Evolutionary conservation across 805 yeast genomes (phyloP).

Genomic region (Brettanomyces custersianus): DNA sequence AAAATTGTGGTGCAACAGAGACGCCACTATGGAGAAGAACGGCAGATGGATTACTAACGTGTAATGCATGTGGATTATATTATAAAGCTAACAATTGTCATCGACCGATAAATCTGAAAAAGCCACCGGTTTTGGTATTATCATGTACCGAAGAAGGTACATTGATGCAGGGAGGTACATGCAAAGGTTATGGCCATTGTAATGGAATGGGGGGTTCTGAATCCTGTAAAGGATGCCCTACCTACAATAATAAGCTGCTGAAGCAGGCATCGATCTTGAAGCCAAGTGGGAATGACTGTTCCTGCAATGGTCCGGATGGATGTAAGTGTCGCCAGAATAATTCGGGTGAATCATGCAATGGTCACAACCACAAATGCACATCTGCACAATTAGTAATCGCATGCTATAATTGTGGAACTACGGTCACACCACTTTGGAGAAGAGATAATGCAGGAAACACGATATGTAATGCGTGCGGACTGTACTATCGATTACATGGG

Average conservation of each 20-base stretch:
- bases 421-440: conserved; percentile 88
- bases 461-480: conserved; percentile 89
- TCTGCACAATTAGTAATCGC: conserved; percentile 43
- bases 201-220: conserved; percentile 82
- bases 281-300: not conserved
- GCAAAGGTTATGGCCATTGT: conserved; percentile 72
- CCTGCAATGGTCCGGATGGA: too few relatives aligned
- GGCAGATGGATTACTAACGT: conserved; percentile 44
- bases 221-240: conserved; percentile 79
- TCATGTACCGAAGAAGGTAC: conserved; percentile 20
- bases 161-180: conserved; percentile 35
- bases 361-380: not conserved
- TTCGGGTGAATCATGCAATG: not conserved
- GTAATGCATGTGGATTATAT: conserved; percentile 55
- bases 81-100: conserved; percentile 49
- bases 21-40: conserved; percentile 70
- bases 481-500: conserved; percentile 83
- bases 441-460: conserved; percentile 72
- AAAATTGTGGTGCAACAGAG: conserved; percentile 83
- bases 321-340: too few relatives aligned
- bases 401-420: conserved; percentile 76
- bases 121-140: conserved; percentile 45
- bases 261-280: not conserved
- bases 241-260: conserved; percentile 58
- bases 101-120: conserved; percentile 57